Conservation (phyloP, 2,329 filamentous ascomycete genomes). For the Verticillium nubilum region DNA sequence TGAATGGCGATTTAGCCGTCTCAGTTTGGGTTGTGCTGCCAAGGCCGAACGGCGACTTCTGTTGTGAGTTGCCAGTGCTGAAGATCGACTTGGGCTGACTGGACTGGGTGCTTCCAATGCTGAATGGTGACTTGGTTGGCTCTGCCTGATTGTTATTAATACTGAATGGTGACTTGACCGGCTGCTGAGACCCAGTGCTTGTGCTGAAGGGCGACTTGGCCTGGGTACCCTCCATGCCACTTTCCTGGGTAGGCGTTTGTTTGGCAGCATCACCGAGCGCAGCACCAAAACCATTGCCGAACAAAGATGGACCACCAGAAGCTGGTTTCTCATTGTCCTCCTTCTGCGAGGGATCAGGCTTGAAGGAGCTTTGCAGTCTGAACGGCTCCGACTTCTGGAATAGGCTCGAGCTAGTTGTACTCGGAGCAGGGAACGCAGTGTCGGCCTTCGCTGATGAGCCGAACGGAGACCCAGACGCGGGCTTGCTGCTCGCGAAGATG, state of each 20-base stretch:
- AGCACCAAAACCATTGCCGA: constrained; percentile 56
- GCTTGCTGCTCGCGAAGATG: constrained; percentile 32
- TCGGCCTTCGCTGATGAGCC: constrained; percentile 21
- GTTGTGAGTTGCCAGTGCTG: background rate
- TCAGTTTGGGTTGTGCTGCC: background rate
- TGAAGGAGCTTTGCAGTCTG: constrained; percentile 64
- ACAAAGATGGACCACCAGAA: constrained; percentile 45
- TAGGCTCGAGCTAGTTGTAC: constrained; percentile 36
- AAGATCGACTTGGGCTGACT: constrained; percentile 2
- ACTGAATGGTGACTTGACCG: background rate
- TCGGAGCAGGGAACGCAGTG: constrained; percentile 32
- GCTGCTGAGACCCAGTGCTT: background rate
- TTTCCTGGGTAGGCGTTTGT: constrained; percentile 38
- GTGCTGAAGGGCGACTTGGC: background rate
- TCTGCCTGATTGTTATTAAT: background rate
- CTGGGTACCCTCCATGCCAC: constrained; percentile 19
- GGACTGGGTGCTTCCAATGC: background rate
- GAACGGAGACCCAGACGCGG: constrained; percentile 25
- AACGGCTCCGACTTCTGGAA: constrained; percentile 37
- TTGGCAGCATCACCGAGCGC: constrained; percentile 45
- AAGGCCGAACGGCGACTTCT: background rate
- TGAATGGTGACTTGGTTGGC: background rate
- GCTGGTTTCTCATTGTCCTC: constrained; percentile 50
- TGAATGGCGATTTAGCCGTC: constrained; percentile 4
- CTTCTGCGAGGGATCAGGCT: constrained; percentile 55